A percentile compares a stretch with the other conserved stretches of the same genome.
phyloP scores from a whole-genome alignment of 257 asterid genomes.

The Petunia secreta region DNA sequence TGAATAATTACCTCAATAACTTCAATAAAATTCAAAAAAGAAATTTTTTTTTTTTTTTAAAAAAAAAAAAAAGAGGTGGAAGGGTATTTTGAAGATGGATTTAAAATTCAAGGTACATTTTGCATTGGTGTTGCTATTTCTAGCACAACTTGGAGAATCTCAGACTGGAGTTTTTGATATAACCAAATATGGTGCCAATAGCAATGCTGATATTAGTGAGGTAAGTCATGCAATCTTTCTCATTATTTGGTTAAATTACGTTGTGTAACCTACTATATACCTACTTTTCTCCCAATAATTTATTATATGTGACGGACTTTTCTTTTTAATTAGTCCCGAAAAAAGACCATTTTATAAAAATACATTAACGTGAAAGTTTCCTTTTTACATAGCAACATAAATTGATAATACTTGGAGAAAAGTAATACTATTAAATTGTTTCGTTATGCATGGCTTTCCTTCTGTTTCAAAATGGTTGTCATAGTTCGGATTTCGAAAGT shows the following conservation, averaged over 20 bases:
- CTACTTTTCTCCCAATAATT: neutral
- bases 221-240: neutral
- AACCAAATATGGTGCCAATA: conserved; percentile 27
- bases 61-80: neutral
- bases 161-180: conserved; percentile 7
- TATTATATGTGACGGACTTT: no score
- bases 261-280: neutral
- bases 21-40: neutral
- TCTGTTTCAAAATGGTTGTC: no score
- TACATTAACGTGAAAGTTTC: no score
- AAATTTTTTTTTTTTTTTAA: no score
- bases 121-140: neutral
- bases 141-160: conserved; percentile 9
- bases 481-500: no score
- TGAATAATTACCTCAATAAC: neutral
- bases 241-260: neutral
- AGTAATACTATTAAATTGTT: no score
- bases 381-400: no score
- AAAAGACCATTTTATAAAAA: no score
- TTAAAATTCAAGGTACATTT: neutral
- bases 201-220: conserved; percentile 15
- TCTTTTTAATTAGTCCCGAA: no score
- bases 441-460: no score
- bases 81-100: neutral
- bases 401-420: no score